These are phyloP conservation scores for Sporothrix variecibatus DNA, from an alignment of 2,329 filamentous ascomycete species.

Conservation along the genomic window DNA sequence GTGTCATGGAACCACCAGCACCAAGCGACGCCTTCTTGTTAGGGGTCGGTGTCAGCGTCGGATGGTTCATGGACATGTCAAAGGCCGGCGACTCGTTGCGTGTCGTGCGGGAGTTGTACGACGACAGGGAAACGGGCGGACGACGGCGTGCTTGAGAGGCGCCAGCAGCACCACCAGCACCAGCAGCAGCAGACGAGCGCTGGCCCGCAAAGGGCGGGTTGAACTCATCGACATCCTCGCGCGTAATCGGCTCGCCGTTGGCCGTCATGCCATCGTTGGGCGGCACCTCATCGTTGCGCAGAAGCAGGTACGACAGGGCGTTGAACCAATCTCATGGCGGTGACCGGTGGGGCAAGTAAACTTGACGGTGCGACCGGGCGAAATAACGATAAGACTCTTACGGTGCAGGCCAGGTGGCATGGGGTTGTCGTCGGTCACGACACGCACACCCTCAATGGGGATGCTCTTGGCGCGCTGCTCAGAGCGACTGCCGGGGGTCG, in stretches of 20 bases:
- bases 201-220: constrained; percentile 62
- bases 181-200: background rate
- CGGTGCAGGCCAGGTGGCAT: constrained; percentile 92
- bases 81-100: constrained; percentile 64
- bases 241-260: constrained; percentile 52
- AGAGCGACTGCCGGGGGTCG: constrained; percentile 71
- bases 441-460: constrained; percentile 86
- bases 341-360: constrained; percentile 94
- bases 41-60: constrained; percentile 57
- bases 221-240: constrained; percentile 74
- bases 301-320: constrained; percentile 85
- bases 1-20: constrained; percentile 35
- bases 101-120: constrained; percentile 74
- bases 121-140: constrained; percentile 69
- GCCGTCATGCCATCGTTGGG: constrained; percentile 58
- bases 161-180: constrained; percentile 16
- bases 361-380: constrained; percentile 84
- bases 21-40: constrained; percentile 39
- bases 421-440: constrained; percentile 91
- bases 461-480: constrained; percentile 86
- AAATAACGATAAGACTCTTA: constrained; percentile 88
- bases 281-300: constrained; percentile 62
- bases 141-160: constrained; percentile 48
- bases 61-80: constrained; percentile 52
- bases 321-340: constrained; percentile 99